phyloP scores from a whole-genome alignment of 352 stramenopile species.

The Phytophthora idaei region DNA sequence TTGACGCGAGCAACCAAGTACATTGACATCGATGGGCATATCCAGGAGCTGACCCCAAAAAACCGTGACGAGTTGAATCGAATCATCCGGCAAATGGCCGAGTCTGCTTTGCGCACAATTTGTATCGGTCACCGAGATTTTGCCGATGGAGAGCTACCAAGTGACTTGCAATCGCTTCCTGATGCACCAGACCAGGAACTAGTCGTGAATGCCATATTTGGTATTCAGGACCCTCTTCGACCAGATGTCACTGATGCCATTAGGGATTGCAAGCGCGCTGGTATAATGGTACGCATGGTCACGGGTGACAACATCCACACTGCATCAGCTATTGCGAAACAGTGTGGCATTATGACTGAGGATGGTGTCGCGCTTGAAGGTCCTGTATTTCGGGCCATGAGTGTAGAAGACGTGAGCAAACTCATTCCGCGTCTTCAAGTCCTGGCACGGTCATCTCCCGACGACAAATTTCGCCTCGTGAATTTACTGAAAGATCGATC shows the following conservation, averaged over 20 bases:
- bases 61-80: slow-evolving; percentile 74
- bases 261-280: slow-evolving; percentile 92
- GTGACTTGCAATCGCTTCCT: slow-evolving; percentile 58
- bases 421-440: slow-evolving; percentile 85
- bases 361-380: slow-evolving; percentile 92
- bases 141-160: slow-evolving; percentile 45
- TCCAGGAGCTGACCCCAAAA: slow-evolving; percentile 57
- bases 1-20: slow-evolving; percentile 60
- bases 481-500: slow-evolving; percentile 75
- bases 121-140: slow-evolving; percentile 89
- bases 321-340: slow-evolving; percentile 94
- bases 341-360: slow-evolving; percentile 96
- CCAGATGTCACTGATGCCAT: slow-evolving; percentile 95
- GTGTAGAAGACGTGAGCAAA: slow-evolving; percentile 55
- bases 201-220: slow-evolving; percentile 91
- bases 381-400: slow-evolving; percentile 91
- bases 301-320: slow-evolving; percentile 99
- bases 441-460: slow-evolving; percentile 93
- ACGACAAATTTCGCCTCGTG: slow-evolving; percentile 98
- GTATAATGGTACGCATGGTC: slow-evolving; percentile 99
- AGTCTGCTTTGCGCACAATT: slow-evolving; percentile 86
- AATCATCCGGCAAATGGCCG: slow-evolving; percentile 82
- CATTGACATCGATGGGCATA: slow-evolving; percentile 63
- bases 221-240: slow-evolving; percentile 96
- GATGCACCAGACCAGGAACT: slow-evolving; percentile 79